Evolutionary conservation across 1,284 basidiomycete genomes (phyloP).

Genomic region (Naganishia sp.): DNA sequence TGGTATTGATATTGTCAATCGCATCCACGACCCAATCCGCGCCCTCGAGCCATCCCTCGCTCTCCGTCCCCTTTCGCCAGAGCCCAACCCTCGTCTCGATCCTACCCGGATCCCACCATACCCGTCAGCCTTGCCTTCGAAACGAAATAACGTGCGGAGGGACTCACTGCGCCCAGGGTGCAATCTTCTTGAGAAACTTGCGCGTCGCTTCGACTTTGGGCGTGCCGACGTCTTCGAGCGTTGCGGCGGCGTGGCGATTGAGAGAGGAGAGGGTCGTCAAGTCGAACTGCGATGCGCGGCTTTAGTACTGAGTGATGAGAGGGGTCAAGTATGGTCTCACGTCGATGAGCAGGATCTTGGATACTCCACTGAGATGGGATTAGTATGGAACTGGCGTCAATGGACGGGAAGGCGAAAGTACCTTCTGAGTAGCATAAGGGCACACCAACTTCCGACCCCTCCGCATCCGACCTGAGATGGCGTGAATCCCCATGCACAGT

Average conservation of each 20-base stretch:
- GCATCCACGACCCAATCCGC: conserved; percentile 92
- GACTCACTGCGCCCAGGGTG: conserved; percentile 58
- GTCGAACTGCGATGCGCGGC: conserved; percentile 67
- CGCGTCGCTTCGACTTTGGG: conserved; percentile 86
- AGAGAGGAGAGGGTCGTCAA: conserved; percentile 88
- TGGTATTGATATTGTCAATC: conserved; percentile 95
- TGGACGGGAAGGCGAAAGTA: conserved; percentile 26
- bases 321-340: conserved; percentile 33
- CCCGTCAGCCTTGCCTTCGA: too few relatives aligned
- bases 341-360: conserved; percentile 55
- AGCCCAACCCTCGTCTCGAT: conserved; percentile 80
- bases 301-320: background rate
- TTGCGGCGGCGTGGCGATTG: conserved; percentile 93
- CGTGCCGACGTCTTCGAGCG: conserved; percentile 84
- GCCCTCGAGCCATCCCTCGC: conserved; percentile 70
- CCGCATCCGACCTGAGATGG: conserved; percentile 74
- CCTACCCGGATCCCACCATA: conserved; percentile 59
- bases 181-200: conserved; percentile 69
- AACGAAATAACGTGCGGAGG: too few relatives aligned
- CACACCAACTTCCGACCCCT: conserved; percentile 93
- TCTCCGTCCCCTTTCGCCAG: conserved; percentile 71
- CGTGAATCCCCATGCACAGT: background rate
- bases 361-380: conserved; percentile 49
- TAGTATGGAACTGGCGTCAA: background rate
- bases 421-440: conserved; percentile 82